Evolutionary conservation across 2,329 filamentous ascomycete species (phyloP), one percentile per base, ranked within the genome.

Genomic region (Epichloe elymi): DNA sequence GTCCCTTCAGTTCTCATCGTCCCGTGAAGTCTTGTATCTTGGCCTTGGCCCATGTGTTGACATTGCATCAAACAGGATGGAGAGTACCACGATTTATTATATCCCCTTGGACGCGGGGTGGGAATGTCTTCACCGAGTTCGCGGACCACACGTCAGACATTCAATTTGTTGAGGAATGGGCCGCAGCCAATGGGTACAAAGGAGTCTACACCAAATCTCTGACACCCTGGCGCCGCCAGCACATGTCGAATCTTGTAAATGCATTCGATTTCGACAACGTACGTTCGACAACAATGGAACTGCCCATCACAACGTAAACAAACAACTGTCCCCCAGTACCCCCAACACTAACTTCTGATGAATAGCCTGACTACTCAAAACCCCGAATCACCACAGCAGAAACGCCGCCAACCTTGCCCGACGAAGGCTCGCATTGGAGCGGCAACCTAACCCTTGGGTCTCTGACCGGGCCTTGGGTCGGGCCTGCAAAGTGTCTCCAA

Each of bases 71-170:
- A 7, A 37, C 20, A 61, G 62, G 63, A 19, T 70, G 74, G 57
- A 72, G 75, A 14, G 62, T 74, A 4, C 74, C 74, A 0, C 73
- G 76, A 55, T 73, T 73, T 55, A 75, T 78, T 58, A 65, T 78
- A 48, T 77, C 74, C 1, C 74, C 75, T 0, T 78, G 72, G 69
- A 77, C 74, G 1, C 71, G 74, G 7, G 74, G 74, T 26, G 71
- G 70, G 14, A 67, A 74, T 26, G 73, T 78, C 3, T 77, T 76
- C 55, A 75, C 72, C 6, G 74, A 78, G 60, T 70, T 70, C 26
- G 68, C 70, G 5, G 75, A 78, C 54, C 75, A 78, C 59, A 75
- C 69, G 49, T 77, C 74, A 0, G 74, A 77, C 51, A 74, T 76
- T 35, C 61, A 74, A 52, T 77, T 78, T 55, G 55, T 78, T 4